phyloP scores from a whole-genome alignment of 768 basidiomycete genomes.

The Neoboletus brunneissimus region DNA sequence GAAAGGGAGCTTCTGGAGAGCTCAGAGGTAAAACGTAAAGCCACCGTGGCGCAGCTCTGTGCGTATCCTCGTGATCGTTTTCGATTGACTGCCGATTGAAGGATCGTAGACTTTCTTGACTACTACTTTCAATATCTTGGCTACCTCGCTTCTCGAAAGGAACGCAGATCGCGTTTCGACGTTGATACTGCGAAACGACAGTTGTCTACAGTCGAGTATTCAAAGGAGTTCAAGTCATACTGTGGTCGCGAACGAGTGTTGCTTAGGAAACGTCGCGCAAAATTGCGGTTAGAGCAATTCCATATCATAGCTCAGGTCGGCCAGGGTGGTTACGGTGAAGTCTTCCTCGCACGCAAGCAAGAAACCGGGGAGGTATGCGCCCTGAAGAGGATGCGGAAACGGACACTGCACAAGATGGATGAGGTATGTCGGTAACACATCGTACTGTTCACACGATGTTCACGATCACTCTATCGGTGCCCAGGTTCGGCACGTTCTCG shows the following conservation, averaged over 20 bases:
- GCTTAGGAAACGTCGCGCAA: slow-evolving; percentile 88
- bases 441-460: not conserved
- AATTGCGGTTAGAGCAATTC: slow-evolving; percentile 91
- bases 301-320: slow-evolving; percentile 99
- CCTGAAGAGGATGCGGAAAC: slow-evolving; percentile 95
- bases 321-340: slow-evolving; percentile 98
- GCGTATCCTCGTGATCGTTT: slow-evolving; percentile 30
- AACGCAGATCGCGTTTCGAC: slow-evolving; percentile 80
- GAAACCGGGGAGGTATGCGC: slow-evolving; percentile 97
- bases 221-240: slow-evolving; percentile 88
- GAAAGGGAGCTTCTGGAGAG: slow-evolving; percentile 83
- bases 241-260: slow-evolving; percentile 91
- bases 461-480: not conserved
- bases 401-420: slow-evolving; percentile 96
- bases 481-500: slow-evolving; percentile 94
- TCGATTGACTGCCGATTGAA: slow-evolving; percentile 13
- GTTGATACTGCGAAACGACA: slow-evolving; percentile 71
- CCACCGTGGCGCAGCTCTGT: slow-evolving; percentile 97
- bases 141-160: slow-evolving; percentile 83
- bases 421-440: slow-evolving; percentile 54
- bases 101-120: slow-evolving; percentile 80
- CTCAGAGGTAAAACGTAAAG: slow-evolving; percentile 88
- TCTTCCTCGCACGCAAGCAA: slow-evolving; percentile 91
- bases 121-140: slow-evolving; percentile 97
- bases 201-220: slow-evolving; percentile 51